Evolutionary conservation across 176 grass and related monocot genomes (phyloP), one percentile per base, ranked within the genome.

Genomic region (Zoysia pacifica): DNA sequence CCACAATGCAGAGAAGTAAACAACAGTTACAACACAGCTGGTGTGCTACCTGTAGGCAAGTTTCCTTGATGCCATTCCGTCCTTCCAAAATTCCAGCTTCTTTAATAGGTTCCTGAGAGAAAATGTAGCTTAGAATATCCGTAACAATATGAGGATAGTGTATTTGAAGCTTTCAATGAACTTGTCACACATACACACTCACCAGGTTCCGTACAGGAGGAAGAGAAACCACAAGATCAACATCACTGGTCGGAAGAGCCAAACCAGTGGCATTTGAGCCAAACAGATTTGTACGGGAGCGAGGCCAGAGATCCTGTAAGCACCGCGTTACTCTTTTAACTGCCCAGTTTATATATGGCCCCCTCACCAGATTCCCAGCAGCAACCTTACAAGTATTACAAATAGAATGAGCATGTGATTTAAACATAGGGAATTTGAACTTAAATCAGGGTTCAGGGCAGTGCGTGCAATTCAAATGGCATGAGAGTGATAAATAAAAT

Each of bases 41-140:
- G 43, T 62, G 58, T 42, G 73, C 79, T 91, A 98, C 95, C 92
- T 98, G 95, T 50, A 98, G 92, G 52, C 95, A 98, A 64, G 95
- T 98, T 88, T 98, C 92, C 72, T 98, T 98, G 42, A 98, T 98
- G 63, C 95, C 95, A 91, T 98, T 98, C 46, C 95, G 83, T 70
- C 95, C 95, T 89, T 98, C 95, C 88, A 98, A 93, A 83, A 98
- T 98, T 89, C 95, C 95, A 84, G 95, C 92, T 90, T 98, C 95
- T 89, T 98, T 98, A 76, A 98, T 98, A 78, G 95, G 92, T 83
- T 98, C 95, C 95, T 98, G 81, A 75, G 80, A 79, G 83, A 63
- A 94, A 78, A 13, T 44, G 48, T 15, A 86, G 37, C 14, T 77
- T 75, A 80, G 62, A 84, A 72, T 55, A 73, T 62, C 45, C 28